Evolutionary conservation across 306 rosid species (phyloP).

Genomic region (Cucumis sativus): Cucumber_9930_V3 NC_026660.2:10403501-10404000

Average conservation of each 20-base stretch:
- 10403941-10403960: background rate
- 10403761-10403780: background rate
- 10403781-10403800: background rate
- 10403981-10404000: slow-evolving; percentile 1
- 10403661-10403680: background rate
- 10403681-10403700: background rate
- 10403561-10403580: background rate
- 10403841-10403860: background rate
- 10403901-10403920: background rate
- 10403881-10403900: background rate
- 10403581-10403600: background rate
- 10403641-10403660: background rate
- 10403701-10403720: background rate
- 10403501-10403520: background rate
- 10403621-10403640: background rate
- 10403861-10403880: background rate
- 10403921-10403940: background rate
- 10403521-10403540: background rate
- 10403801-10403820: background rate
- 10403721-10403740: background rate
- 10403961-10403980: background rate
- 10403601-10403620: background rate
- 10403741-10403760: background rate
- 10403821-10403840: background rate
- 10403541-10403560: background rate